A percentile compares a stretch with the other conserved stretches of the same genome.
Evolutionary conservation across 2,329 filamentous ascomycete genomes (phyloP).

Genomic region (Verticillium isaacii): DNA sequence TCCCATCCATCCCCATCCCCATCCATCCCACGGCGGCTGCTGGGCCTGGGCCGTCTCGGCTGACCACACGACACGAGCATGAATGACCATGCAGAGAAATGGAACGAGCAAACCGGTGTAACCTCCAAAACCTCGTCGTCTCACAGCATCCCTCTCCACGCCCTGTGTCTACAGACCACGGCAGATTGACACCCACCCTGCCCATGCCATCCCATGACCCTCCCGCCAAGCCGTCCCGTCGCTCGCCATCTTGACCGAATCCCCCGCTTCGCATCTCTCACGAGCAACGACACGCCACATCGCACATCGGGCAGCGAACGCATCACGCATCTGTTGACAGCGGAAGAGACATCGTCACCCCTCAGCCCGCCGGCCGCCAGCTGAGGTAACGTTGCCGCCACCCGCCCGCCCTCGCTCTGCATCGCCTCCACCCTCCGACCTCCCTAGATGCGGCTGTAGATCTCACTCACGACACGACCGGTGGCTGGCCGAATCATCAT

Average conservation of each 20-base stretch:
- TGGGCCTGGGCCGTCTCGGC: too few species aligned
- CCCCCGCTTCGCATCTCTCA: background rate
- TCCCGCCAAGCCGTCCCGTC: background rate
- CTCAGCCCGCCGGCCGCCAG: background rate
- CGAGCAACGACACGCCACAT: background rate
- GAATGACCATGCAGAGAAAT: too few species aligned
- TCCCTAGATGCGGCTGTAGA: background rate
- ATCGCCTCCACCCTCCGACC: background rate
- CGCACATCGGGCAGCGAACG: too few species aligned
- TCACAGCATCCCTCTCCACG: background rate
- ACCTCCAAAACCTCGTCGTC: background rate
- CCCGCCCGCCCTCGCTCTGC: background rate
- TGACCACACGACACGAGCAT: background rate
- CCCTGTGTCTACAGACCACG: background rate
- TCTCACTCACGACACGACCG: background rate
- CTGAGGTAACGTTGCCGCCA: background rate
- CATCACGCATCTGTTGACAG: too few species aligned
- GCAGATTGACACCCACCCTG: background rate
- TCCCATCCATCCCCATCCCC: background rate
- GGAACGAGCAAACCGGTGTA: background rate
- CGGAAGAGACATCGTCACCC: background rate
- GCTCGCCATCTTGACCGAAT: background rate
- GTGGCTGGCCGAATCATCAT: background rate
- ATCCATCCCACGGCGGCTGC: too few species aligned
- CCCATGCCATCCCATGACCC: background rate